Percentiles rank a stretch among this genome's conserved stretches.
These are phyloP conservation scores for Stemphylium lycopersici DNA, from an alignment of 2,329 filamentous ascomycete species.

Conservation along the genomic window DNA sequence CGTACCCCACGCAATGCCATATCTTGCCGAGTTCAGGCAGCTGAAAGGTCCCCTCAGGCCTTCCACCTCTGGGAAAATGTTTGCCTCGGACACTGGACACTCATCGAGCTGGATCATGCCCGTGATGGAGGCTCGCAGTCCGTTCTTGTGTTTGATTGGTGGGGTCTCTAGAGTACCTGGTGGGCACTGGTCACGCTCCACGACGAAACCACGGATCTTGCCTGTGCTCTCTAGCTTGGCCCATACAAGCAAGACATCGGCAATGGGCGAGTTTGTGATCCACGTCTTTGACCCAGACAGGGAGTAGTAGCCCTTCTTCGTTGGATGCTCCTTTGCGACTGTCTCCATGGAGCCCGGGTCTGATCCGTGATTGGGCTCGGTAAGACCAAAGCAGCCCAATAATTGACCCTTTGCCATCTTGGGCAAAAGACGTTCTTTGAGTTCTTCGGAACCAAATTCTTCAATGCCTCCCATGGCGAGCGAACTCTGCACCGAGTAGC, in stretches of 20 bases:
- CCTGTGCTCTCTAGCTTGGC: slow-evolving; percentile 89
- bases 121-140: slow-evolving; percentile 88
- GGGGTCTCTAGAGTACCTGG: slow-evolving; percentile 90
- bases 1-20: slow-evolving; percentile 91
- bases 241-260: slow-evolving; percentile 87
- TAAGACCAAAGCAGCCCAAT: slow-evolving; percentile 85
- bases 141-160: slow-evolving; percentile 92
- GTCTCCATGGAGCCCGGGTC: slow-evolving; percentile 93
- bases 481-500: slow-evolving; percentile 92
- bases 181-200: slow-evolving; percentile 85
- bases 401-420: slow-evolving; percentile 81
- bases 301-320: slow-evolving; percentile 79
- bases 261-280: slow-evolving; percentile 94
- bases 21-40: slow-evolving; percentile 90
- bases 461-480: slow-evolving; percentile 93
- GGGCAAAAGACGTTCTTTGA: slow-evolving; percentile 83
- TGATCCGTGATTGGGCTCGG: slow-evolving; percentile 90
- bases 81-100: slow-evolving; percentile 83
- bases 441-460: slow-evolving; percentile 84
- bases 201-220: slow-evolving; percentile 90
- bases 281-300: slow-evolving; percentile 88
- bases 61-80: slow-evolving; percentile 93
- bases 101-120: slow-evolving; percentile 97
- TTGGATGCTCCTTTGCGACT: slow-evolving; percentile 80
- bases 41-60: slow-evolving; percentile 88